Base-by-base conservation (phyloP, 2,329 filamentous ascomycete species). In the Zalaria sp. region DNA sequence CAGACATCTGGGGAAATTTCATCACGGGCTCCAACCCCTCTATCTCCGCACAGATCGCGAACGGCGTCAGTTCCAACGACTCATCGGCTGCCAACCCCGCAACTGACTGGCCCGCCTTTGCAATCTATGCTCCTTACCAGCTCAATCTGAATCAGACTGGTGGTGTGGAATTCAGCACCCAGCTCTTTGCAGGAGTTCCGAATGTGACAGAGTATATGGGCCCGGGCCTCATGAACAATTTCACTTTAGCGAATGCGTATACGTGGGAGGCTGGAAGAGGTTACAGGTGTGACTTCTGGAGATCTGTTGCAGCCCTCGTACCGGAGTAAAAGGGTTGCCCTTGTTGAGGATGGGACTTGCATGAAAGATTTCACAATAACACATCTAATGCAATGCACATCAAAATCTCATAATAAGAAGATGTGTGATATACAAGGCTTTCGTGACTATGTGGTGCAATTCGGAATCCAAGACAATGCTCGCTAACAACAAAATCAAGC, bases 61-160 rank as follows among this genome's bases (percentile, higher is more conserved):
- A 51, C 11, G 45, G 50, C 1, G 41, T 48, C 1, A 51, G 46
- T 0, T 46, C 48, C 4, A 57, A 50, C 27, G 18, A 39, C 27
- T 5, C 27, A 7, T 9, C 37, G 6, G 25, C 39, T 5, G 28
- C 25, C 3, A 47, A 48, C 34, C 31, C 45, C 0, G 48, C 43
- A 6, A 46, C 40, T 7, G 49, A 54, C 18, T 57, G 57, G 25
- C 53, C 57, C 3, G 48, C 53, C 39, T 68, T 59, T 55, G 46
- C 48, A 3, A 47, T 57, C 3, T 45, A 51, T 11, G 46, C 51
- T 2, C 60, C 58, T 0, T 49, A 52, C 10, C 57, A 64, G 56
- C 53, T 71, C 40, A 64, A 68, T 44, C 41, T 70, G 31, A 70
- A 71, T 43, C 58, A 67, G 44, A 69, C 65, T 0, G 66, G 67